Evolutionary conservation across 257 asterid genomes (phyloP).

Genomic region (Przewalskia tangutica): DNA sequence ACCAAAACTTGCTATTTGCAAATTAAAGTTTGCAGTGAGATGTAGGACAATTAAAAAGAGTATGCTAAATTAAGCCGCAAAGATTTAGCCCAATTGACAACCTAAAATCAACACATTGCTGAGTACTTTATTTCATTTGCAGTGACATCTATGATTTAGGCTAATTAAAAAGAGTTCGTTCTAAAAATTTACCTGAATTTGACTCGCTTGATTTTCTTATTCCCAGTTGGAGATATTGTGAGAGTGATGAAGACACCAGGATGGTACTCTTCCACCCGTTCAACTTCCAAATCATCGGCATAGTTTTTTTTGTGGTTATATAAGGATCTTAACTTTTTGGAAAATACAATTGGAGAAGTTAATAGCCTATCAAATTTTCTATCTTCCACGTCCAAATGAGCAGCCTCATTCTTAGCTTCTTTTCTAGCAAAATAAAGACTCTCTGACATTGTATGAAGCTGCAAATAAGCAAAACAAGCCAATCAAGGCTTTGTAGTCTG

Average conservation of each 20-base stretch:
- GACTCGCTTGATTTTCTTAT: constrained; percentile 24
- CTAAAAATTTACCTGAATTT: constrained; percentile 29
- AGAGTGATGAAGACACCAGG: constrained; percentile 34
- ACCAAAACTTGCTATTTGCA: no score
- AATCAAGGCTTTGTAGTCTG: background rate
- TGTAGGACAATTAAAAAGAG: background rate
- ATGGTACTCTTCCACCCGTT: constrained; percentile 30
- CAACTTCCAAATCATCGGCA: background rate
- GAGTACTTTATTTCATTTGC: no score
- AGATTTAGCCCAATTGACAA: no score
- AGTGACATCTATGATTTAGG: no score
- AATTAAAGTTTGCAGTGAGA: no score
- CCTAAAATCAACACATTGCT: no score
- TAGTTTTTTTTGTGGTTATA: background rate
- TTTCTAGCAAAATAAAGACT: constrained; percentile 3
- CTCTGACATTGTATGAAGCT: constrained; percentile 27
- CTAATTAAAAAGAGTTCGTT: no score
- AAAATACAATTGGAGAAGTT: constrained; percentile 24
- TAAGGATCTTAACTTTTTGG: constrained; percentile 14
- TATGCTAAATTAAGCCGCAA: background rate
- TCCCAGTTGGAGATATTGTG: constrained; percentile 13
- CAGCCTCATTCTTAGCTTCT: constrained; percentile 8
- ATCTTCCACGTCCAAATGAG: constrained; percentile 7
- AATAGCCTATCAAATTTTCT: constrained; percentile 13
- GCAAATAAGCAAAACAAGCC: background rate